Percentiles rank a stretch among this genome's conserved stretches.
These are phyloP conservation scores for Camellia granthamiana DNA, from an alignment of 148 eudicot genomes.

Conservation along the genomic window DNA sequence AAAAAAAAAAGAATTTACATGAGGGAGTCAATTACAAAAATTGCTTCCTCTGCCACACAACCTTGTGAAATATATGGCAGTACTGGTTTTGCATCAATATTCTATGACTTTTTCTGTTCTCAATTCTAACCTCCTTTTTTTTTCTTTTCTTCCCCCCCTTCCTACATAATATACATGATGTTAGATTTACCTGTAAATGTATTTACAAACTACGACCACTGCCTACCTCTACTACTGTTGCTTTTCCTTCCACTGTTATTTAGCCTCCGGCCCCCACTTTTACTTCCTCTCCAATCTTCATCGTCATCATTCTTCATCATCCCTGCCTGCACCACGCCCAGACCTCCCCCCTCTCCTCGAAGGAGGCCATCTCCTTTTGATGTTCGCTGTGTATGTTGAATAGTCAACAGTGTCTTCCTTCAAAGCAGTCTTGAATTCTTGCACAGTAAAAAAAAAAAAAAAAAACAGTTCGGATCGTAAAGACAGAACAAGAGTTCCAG, in stretches of 20 bases:
- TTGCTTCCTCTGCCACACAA: neutral
- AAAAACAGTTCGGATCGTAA: neutral
- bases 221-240: slow-evolving; percentile 47
- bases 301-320: slow-evolving; percentile 51
- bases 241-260: slow-evolving; percentile 44
- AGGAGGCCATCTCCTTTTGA: slow-evolving; percentile 75
- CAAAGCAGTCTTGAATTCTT: slow-evolving; percentile 89
- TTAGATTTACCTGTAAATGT: slow-evolving; percentile 59
- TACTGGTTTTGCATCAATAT: neutral
- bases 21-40: neutral
- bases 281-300: slow-evolving; percentile 36
- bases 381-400: slow-evolving; percentile 84
- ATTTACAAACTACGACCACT: slow-evolving; percentile 53
- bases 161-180: slow-evolving; percentile 63
- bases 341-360: slow-evolving; percentile 52
- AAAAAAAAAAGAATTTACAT: slow-evolving; percentile 1
- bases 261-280: slow-evolving; percentile 36
- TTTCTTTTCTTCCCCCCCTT: neutral
- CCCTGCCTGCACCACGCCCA: slow-evolving; percentile 34
- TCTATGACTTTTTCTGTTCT: neutral
- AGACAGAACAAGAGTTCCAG: neutral
- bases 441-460: neutral
- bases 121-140: neutral
- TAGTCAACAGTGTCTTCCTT: slow-evolving; percentile 93
- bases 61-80: neutral